phyloP scores from a whole-genome alignment of 495 filamentous ascomycete genomes.

The Lasiosphaeriaceae sp. region DNA sequence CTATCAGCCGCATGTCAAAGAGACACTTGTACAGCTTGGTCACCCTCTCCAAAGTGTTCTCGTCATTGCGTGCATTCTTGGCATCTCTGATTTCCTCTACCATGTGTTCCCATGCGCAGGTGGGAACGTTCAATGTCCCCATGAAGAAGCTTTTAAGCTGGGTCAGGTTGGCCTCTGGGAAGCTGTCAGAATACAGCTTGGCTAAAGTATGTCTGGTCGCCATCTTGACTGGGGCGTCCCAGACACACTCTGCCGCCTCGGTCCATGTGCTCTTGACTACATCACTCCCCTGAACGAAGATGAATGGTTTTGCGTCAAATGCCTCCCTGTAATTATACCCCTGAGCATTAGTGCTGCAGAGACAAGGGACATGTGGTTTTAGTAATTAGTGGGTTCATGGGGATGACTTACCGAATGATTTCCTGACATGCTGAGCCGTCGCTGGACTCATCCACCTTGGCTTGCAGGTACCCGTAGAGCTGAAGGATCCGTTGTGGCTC shows the following conservation, averaged over 20 bases:
- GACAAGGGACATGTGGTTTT: no score
- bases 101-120: neutral
- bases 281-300: neutral
- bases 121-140: neutral
- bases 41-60: neutral
- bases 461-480: neutral
- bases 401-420: neutral
- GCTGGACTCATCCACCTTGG: neutral
- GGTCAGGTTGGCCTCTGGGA: neutral
- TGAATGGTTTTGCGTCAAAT: neutral
- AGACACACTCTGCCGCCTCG: slow-evolving; percentile 1
- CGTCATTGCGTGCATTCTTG: neutral
- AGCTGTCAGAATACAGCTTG: neutral
- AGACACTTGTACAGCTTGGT: neutral
- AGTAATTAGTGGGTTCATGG: no score
- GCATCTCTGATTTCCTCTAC: neutral
- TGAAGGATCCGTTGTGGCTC: neutral
- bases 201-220: slow-evolving; percentile 2
- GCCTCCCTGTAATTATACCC: neutral
- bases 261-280: neutral
- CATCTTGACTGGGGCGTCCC: slow-evolving; percentile 14
- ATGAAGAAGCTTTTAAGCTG: slow-evolving; percentile 14
- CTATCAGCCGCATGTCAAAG: neutral
- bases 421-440: neutral
- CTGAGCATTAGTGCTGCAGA: no score